Percentiles rank a stretch among this genome's conserved stretches.
Evolutionary conservation across 441 rosid genomes (phyloP).

Genomic region (Hura crepitans): DNA sequence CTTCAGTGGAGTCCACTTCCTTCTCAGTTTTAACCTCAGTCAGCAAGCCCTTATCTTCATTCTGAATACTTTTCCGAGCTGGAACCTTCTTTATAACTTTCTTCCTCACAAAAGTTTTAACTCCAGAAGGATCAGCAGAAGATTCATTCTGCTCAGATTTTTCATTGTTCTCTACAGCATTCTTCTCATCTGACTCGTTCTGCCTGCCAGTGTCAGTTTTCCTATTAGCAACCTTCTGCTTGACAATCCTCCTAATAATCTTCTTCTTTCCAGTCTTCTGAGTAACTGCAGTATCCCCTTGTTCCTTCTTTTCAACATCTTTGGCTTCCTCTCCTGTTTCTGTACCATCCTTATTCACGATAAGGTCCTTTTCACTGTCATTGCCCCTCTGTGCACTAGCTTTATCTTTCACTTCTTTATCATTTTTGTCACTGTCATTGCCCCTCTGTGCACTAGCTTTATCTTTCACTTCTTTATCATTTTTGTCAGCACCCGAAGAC

Average conservation of each 20-base stretch:
- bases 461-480: slow-evolving; percentile 46
- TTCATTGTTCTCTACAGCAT: slow-evolving; percentile 39
- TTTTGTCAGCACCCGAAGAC: slow-evolving; percentile 33
- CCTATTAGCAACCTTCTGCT: slow-evolving; percentile 51
- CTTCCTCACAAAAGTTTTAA: slow-evolving; percentile 53
- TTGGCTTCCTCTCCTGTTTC: slow-evolving; percentile 34
- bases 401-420: slow-evolving; percentile 46
- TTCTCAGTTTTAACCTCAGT: slow-evolving; percentile 40
- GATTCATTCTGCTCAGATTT: slow-evolving; percentile 47
- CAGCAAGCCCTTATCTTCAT: slow-evolving; percentile 37
- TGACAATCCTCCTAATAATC: slow-evolving; percentile 74
- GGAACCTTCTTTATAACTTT: slow-evolving; percentile 50
- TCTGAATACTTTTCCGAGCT: slow-evolving; percentile 31
- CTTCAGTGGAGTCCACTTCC: slow-evolving; percentile 36
- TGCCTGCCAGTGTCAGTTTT: slow-evolving; percentile 39
- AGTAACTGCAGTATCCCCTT: slow-evolving; percentile 38
- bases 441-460: slow-evolving; percentile 30
- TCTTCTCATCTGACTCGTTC: slow-evolving; percentile 43
- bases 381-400: slow-evolving; percentile 29
- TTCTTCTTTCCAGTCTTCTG: slow-evolving; percentile 69
- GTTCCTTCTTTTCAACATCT: slow-evolving; percentile 38
- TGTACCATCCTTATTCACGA: slow-evolving; percentile 32
- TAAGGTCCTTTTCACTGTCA: slow-evolving; percentile 29
- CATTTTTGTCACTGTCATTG: slow-evolving; percentile 33
- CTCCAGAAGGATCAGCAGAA: slow-evolving; percentile 35